Evolutionary conservation across 2,329 filamentous ascomycete species (phyloP).

Genomic region (Paracamarosporium sp.): DNA sequence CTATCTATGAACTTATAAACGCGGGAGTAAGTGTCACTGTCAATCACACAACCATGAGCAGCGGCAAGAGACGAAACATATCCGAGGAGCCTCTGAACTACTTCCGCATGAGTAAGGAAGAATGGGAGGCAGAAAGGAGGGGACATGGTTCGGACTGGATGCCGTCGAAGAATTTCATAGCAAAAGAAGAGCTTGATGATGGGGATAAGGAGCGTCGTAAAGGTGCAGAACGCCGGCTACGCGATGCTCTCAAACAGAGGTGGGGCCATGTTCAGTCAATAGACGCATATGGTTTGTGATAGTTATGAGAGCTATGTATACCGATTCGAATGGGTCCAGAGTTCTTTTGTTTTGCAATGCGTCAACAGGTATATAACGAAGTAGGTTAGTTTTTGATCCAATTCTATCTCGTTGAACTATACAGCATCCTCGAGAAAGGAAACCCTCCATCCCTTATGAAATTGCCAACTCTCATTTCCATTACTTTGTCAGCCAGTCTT

Average conservation of each 20-base stretch:
- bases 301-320: too few relatives aligned
- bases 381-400: too few relatives aligned
- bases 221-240: not conserved
- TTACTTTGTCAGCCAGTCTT: not conserved
- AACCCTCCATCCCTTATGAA: not conserved
- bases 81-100: slow-evolving; percentile 3
- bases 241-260: not conserved
- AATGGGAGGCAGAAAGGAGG: slow-evolving; percentile 4
- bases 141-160: not conserved
- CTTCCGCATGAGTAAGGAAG: slow-evolving; percentile 4
- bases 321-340: too few relatives aligned
- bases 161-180: slow-evolving; percentile 1
- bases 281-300: too few relatives aligned
- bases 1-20: slow-evolving; percentile 10
- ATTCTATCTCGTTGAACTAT: too few relatives aligned
- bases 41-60: not conserved
- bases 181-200: slow-evolving; percentile 1
- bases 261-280: slow-evolving; percentile 3
- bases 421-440: not conserved
- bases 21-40: not conserved
- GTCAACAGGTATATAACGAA: too few relatives aligned
- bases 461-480: not conserved
- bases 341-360: too few relatives aligned
- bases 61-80: not conserved
- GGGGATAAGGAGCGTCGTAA: not conserved